Base-by-base conservation (phyloP, 139 green algal genomes). In the Tetraselmis striata region DNA sequence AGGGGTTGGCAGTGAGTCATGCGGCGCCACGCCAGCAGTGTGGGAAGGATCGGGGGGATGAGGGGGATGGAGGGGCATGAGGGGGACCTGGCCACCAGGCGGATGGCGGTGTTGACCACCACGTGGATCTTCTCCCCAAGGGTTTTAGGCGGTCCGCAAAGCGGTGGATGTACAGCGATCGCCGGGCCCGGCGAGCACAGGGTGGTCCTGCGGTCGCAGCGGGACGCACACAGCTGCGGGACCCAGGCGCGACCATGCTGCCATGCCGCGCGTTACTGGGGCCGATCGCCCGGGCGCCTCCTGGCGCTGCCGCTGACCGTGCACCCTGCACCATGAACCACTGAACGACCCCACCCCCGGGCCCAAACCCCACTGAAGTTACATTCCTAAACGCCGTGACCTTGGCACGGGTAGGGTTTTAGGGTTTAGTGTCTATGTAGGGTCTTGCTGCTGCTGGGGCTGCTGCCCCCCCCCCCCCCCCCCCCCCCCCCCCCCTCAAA, bases 141-240 rank as follows among this genome's bases (percentile, higher is more conserved):
- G 5, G 59, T n/a, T n/a, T 76, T 27, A 97, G 88, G 2, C 86
- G 85, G 79, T 96, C 92, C 1, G 93, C 93, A 86, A 98, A 99
- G 26, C 96, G 91, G 80, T 97, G 91, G 58, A 99, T 95, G 91
- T 97, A 99, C 23, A 99, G 91, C 96, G 97, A 89, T 99, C 97
- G 18, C 98, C 89, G 1, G 97, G 96, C 77, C 90, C 92, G 24
- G 87, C 86, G 77, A 99, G 93, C 77, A 91, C 87, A 59, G 93
- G 91, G 84, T 96, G 92, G 30, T 97, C 86, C 32, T 98, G 92
- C 76, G 98, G 86, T 5, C 92, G 90, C 84, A 99, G 91, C 80
- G 98, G 88, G n/a, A n/a, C 31, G 90, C 88, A 83, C 91, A 90
- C 59, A 99, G 90, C 88, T 98, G 94, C 75, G 98, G 88, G 83